Base-by-base conservation (phyloP, 345 rosid genomes). In the Rhodomyrtus tomentosa region DNA sequence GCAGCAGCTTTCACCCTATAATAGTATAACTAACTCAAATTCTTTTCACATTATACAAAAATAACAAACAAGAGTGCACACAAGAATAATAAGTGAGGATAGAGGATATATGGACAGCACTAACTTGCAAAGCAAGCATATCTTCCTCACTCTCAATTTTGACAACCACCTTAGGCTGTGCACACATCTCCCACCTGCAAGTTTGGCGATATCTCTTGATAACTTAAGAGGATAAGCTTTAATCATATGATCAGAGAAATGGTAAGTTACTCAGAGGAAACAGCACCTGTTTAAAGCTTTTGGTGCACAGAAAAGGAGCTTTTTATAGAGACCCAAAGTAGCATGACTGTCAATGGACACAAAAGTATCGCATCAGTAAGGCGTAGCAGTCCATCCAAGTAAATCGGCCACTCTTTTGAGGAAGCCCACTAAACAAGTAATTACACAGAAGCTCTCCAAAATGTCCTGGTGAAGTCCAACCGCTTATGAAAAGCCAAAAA, bases 151-250 rank as follows among this genome's bases (percentile, higher is more conserved):
- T 91, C 85, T 97, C 99, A 15, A 95, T 95, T 93, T 97, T 97
- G 88, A 97, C 90, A 54, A 97, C 99, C 86, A 97, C 99, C 89
- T 97, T 97, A 83, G 99, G 99, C 88, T 97, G 99, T 29, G 96
- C 95, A 89, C 96, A 92, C 81, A 88, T 91, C 93, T 97, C 99
- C 99, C 99, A 97, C 90, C 99, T 97, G 91, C 89, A 86, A 15
- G 52, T 48, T 74, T 74, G 21, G 50, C n/a, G 56, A 42, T 55
- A 52, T 15, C 5, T 52, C 59, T 18, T 10, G 68, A 42, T 58
- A 25, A 20, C 22, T 74, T 52, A 49, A 40, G n/a, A 29, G 45
- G 22, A 68, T 68, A 45, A 68, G 79, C 45, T 36, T 21, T 18
- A 36, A 36, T 36, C 79, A 68, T 32, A 18, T 68, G 79, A 68